phyloP scores from a whole-genome alignment of 352 stramenopile genomes.

The Pythium oligandrum region DNA sequence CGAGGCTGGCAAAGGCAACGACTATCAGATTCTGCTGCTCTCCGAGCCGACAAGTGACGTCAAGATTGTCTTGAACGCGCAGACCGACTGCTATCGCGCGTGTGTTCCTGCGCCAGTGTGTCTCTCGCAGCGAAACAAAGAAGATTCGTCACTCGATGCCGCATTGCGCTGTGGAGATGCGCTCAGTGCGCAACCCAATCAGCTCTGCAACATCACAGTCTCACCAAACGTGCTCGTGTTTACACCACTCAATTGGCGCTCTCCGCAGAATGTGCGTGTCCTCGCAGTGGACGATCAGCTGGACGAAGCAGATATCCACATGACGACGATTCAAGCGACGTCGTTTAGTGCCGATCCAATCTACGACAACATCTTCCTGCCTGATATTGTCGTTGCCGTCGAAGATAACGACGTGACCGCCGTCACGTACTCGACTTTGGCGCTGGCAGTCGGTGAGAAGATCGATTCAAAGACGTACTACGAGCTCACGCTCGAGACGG shows the following conservation, averaged over 20 bases:
- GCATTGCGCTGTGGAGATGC: not conserved
- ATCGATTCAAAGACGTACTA: conserved; percentile 32
- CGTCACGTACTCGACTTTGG: conserved; percentile 42
- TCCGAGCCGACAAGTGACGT: conserved; percentile 58
- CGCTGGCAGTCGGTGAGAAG: conserved; percentile 38
- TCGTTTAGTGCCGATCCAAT: conserved; percentile 42
- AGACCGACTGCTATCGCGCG: conserved; percentile 50
- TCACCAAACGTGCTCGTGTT: conserved; percentile 45
- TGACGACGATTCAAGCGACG: conserved; percentile 42
- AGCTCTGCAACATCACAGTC: conserved; percentile 69
- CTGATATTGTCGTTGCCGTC: conserved; percentile 58
- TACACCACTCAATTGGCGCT: conserved; percentile 44
- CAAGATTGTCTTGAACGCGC: conserved; percentile 34
- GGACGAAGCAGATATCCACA: conserved; percentile 61
- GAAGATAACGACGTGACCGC: conserved; percentile 60
- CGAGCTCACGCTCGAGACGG: conserved; percentile 38
- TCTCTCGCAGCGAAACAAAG: conserved; percentile 19
- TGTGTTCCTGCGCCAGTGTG: conserved; percentile 29
- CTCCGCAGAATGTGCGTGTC: conserved; percentile 63
- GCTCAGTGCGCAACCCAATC: not conserved
- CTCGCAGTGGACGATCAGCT: conserved; percentile 62
- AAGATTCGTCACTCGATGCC: not conserved
- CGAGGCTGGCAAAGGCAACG: conserved; percentile 58
- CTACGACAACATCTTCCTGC: conserved; percentile 54
- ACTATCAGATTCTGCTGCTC: conserved; percentile 67